Evolutionary conservation across 2,329 filamentous ascomycete species (phyloP), one percentile per base, ranked within the genome.

Genomic region (Dactylella cylindrospora): DNA sequence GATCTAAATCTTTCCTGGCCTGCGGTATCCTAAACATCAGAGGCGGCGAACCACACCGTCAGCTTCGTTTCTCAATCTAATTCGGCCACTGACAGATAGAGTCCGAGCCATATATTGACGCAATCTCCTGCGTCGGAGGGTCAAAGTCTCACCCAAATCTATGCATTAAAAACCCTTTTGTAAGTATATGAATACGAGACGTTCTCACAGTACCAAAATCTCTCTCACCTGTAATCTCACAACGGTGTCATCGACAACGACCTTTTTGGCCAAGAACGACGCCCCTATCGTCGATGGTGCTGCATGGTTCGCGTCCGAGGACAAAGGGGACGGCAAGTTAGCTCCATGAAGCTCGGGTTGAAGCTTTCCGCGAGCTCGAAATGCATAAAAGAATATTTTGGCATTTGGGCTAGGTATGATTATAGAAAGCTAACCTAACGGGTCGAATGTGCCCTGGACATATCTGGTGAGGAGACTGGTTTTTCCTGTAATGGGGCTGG

Each of bases 1-100:
- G 86, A 90, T 68, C 91, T 84, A 73, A 97, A 98, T 53, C 91
- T 84, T 76, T 98, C 91, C 72, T 98, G 91, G 64, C 91, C 91
- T 54, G 91, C 83, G 78, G 71, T 70, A 46, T 70, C 68, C 68
- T 68, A 51, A 29, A 39, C 17, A 29, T 12, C 29, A 32, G 22
- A 22, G 22, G 3, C 7, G 13, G 10, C 38, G 4, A 40, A 13
- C 4, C 22, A 12, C 26, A 38, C n/a, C 39, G 12, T 13, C 35
- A 6, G 12, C 22, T 10, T 22, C 23, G 1, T 25, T 26, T 13
- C 33, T 35, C 29, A 22, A 29, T 31, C 15, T n/a, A 17, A 12
- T n/a, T 9, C 17, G 17, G 9, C 8, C 17, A 19, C 9, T 19
- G 9, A 39, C 8, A 17, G 17, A 3, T 17, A n/a, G 28, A n/a